Evolutionary conservation across 1,139 yeast species (phyloP), one percentile per base, ranked within the genome.

Genomic region (Candida albicans): DNA sequence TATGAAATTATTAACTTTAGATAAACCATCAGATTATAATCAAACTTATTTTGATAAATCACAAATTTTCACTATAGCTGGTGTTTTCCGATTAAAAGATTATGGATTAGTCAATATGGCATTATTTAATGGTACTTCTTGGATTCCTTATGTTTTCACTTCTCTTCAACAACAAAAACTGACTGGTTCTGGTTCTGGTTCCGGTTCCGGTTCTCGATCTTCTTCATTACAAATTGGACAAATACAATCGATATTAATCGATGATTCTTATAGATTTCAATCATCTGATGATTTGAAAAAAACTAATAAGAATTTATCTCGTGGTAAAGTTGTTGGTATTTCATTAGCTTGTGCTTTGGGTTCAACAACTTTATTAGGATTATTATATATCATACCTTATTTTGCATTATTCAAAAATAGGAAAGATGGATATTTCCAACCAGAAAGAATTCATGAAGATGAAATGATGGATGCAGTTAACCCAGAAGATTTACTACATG

Each of bases 321-420:
- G 52, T 26, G 98, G 98, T 1, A 88, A 83, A 59, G 90, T 91
- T 14, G 96, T 90, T 7, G 84, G 96, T 28, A 81, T 93, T 32
- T 85, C 96, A 0, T 75, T 90, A 45, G 98, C 97, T 0, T 78
- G 93, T 57, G 91, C 98, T 0, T 63, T 93, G 34, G 96, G 93
- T 1, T 81, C 96, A 2, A 79, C 91, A 38, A 70, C 84, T 9
- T 59, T 87, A 1, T 62, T 91, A 42, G 86, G 93, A 25, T 67
- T 81, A 25, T 60, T 81, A 35, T 90, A 87, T 47, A 70, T 85
- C 11, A 60, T 81, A 4, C 75, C 84, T 4, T 72, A 76, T 46
- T 71, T 72, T 58, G 69, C 72, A 39, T 70, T 76, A 39, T 77
- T 68, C 69, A 73, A 66, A 59, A 67, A 52, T 65, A 68, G 53